Base-by-base conservation (phyloP, 1,284 basidiomycete genomes). In the Cutaneotrichosporon daszewskae region DNA sequence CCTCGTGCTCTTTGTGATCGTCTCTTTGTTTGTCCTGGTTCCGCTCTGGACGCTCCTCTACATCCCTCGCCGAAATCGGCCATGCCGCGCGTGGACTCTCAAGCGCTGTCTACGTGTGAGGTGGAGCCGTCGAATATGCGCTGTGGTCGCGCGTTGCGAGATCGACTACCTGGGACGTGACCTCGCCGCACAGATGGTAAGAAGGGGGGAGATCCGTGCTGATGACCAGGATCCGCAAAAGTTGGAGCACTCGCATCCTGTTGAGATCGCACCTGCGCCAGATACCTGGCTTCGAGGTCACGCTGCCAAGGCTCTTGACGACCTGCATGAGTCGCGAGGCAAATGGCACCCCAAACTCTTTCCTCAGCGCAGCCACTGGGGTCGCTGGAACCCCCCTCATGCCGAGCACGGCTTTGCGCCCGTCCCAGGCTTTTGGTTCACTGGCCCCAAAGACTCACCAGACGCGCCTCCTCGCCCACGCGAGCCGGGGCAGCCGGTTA, bases 151-250 rank as follows among this genome's bases (percentile, higher is more conserved):
- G 3, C 36, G 57, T 16, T 68, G 66, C 42, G 64, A 68, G 48
- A 55, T 68, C 11, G 66, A 68, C 41, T 62, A 64, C 40, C 55
- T 66, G 1, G 66, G 66, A 4, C 39, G 63, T 8, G 58, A 66
- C 43, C 41, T 64, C n/a, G 43, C 29, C 19, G 20, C 45, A 13
- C 54, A 59, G 22, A 24, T 59, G 31, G 65, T 64, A 43, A 44
- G 60, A 54, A 6, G n/a, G n/a, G n/a, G 0, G 14, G 9, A 6
- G 20, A 23, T 7, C 9, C 14, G 12, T 19, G 4, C 17, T 29
- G 17, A 27, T 3, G n/a, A 20, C 7, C 43, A 64, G 64, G 57
- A 63, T 19, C 57, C 63, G 2, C 13, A 25, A 3, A 45, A 19
- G 7, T 55, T 68, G 4, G 43, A 38, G 8, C 49, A 56, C 25